Conservation (phyloP, 345 rosid species). For the Eucalyptus polyanthemos region DNA sequence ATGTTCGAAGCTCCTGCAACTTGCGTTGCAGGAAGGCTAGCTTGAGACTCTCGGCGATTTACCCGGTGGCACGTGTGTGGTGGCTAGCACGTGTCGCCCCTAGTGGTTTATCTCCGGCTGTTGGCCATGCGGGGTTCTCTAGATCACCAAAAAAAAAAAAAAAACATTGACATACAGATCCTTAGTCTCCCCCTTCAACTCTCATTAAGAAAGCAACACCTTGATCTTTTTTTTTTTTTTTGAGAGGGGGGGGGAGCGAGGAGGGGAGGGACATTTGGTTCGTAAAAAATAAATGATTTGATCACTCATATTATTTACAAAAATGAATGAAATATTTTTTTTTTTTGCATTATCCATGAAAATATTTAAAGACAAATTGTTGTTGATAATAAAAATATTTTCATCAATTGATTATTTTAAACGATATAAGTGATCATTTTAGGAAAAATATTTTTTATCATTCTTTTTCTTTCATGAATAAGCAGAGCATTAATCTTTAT, state of each 20-base stretch:
- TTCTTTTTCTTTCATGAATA: neutral
- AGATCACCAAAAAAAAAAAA: too few species aligned
- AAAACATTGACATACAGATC: too few species aligned
- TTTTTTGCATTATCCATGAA: neutral
- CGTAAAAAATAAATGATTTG: neutral
- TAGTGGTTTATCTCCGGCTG: too few species aligned
- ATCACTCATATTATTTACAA: neutral
- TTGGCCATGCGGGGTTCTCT: too few species aligned
- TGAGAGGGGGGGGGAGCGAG: rapidly evolving
- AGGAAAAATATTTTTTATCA: neutral
- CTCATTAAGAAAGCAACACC: neutral
- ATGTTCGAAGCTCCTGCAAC: too few species aligned
- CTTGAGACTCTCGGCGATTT: too few species aligned
- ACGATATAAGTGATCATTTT: neutral
- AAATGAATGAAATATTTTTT: neutral
- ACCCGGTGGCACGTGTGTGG: too few species aligned
- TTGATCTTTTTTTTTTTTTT: neutral
- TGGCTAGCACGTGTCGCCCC: too few species aligned
- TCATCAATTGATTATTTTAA: neutral
- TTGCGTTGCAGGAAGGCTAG: too few species aligned
- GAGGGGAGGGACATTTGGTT: rapidly evolving
- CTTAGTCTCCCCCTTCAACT: neutral
- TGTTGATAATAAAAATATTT: neutral
- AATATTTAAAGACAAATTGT: neutral
- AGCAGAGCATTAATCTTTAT: neutral